These are phyloP conservation scores for Capsicum pubescens DNA, from an alignment of 257 asterid genomes.

Conservation along the genomic window DNA sequence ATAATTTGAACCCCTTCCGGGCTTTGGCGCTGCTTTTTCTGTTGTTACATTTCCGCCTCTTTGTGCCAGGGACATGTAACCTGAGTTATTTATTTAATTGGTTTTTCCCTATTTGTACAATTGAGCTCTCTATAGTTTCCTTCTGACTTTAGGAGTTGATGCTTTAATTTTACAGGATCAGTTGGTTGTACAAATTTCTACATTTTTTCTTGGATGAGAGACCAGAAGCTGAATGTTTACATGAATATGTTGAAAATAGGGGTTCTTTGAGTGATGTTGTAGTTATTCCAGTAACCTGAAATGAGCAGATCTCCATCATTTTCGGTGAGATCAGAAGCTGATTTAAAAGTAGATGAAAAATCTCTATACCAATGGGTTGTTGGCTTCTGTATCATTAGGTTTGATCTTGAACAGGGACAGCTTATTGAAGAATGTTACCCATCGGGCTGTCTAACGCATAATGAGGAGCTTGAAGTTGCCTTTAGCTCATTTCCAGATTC, in stretches of 20 bases:
- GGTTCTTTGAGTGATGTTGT: conserved; percentile 44
- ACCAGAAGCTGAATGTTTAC: conserved; percentile 27
- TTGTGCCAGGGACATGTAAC: not conserved
- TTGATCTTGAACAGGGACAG: conserved; percentile 98
- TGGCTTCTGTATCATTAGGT: conserved; percentile 87
- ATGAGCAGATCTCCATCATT: conserved; percentile 96
- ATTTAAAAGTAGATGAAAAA: conserved; percentile 69
- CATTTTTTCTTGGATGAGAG: conserved; percentile 24
- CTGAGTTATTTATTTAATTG: not conserved
- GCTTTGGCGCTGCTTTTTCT: not conserved
- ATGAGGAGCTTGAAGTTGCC: conserved; percentile 94
- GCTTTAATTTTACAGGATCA: conserved; percentile 12
- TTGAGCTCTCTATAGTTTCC: not conserved
- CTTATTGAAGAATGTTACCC: conserved; percentile 97
- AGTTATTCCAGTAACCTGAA: conserved; percentile 46
- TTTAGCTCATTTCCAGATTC: conserved; percentile 98
- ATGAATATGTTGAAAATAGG: conserved; percentile 39
- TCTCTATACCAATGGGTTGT: conserved; percentile 80
- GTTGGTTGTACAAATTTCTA: not conserved
- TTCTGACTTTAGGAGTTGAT: not conserved
- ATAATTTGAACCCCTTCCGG: too few relatives aligned
- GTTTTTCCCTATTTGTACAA: not conserved
- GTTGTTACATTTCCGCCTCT: not conserved
- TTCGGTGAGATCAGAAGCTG: conserved; percentile 70
- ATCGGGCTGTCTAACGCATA: conserved; percentile 74